Percentiles rank a stretch among this genome's conserved stretches.
Conservation (phyloP, 148 eudicot genomes). For the Camellia japonica region DNA sequence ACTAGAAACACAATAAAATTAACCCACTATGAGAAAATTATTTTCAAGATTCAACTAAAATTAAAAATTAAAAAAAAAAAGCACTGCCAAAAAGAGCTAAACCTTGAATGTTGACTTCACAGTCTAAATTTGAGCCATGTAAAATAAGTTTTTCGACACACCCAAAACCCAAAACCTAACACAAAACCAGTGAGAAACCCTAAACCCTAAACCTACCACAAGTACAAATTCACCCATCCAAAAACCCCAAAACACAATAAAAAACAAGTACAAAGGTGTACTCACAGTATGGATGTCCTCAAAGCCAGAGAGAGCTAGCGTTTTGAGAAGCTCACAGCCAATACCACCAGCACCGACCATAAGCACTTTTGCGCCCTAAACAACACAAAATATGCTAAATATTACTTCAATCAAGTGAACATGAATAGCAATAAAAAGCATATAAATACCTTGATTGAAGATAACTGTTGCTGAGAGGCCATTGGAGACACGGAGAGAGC, state of each 20-base stretch:
- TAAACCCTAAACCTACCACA: background rate
- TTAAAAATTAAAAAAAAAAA: no score
- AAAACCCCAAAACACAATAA: background rate
- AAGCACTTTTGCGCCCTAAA: constrained; percentile 79
- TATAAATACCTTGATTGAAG: constrained; percentile 55
- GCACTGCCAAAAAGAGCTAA: background rate
- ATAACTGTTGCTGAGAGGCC: constrained; percentile 56
- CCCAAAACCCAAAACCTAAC: background rate
- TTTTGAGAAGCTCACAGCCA: constrained; percentile 96
- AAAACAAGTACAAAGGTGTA: constrained; percentile 1
- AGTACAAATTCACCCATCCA: background rate
- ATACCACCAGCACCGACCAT: constrained; percentile 99
- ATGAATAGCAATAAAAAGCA: background rate
- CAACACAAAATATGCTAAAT: background rate
- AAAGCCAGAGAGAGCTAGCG: constrained; percentile 92
- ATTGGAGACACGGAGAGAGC: constrained; percentile 25
- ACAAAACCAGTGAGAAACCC: constrained; percentile 14
- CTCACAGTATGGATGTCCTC: constrained; percentile 81
- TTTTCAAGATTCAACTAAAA: no score
- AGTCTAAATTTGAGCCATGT: background rate
- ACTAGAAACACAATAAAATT: no score
- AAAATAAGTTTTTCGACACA: background rate
- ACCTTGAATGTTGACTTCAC: background rate
- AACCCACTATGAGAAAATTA: no score
- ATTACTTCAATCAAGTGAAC: constrained; percentile 10